These are phyloP conservation scores for Syzygium oleosum DNA, from an alignment of 345 rosid species.

Conservation along the genomic window DNA sequence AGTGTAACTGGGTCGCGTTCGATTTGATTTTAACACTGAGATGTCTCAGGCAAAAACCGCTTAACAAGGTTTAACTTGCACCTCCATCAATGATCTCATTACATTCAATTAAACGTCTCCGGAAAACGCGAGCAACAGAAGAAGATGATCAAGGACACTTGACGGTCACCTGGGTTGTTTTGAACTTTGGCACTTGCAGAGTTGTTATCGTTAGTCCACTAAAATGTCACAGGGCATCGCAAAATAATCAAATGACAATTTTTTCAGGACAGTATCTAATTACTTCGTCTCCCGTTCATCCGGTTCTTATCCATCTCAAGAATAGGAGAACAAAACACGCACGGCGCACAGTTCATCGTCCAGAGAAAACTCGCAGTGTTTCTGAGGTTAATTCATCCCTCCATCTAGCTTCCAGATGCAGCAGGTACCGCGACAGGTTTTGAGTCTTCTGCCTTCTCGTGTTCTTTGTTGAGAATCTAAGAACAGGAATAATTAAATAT, in stretches of 20 bases:
- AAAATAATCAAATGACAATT: neutral
- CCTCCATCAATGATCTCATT: neutral
- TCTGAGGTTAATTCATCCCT: neutral
- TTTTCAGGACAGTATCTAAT: neutral
- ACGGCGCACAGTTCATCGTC: neutral
- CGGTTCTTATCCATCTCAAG: neutral
- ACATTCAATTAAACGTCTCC: neutral
- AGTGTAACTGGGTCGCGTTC: neutral
- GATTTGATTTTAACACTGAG: neutral
- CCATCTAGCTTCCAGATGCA: slow-evolving; percentile 27
- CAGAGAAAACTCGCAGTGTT: neutral
- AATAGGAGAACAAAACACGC: neutral
- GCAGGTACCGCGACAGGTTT: slow-evolving; percentile 50
- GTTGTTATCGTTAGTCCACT: neutral
- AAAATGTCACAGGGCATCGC: neutral
- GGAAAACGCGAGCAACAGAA: neutral
- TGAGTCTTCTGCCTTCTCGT: slow-evolving; percentile 74
- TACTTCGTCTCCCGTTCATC: neutral
- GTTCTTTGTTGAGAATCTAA: slow-evolving; percentile 88
- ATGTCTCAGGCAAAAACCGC: neutral
- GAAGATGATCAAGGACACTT: neutral
- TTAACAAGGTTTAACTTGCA: neutral
- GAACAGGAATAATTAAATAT: neutral
- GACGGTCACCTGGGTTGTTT: neutral
- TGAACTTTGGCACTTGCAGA: neutral